Evolutionary conservation across 148 eudicot genomes (phyloP).

Genomic region (Silene conica): DNA sequence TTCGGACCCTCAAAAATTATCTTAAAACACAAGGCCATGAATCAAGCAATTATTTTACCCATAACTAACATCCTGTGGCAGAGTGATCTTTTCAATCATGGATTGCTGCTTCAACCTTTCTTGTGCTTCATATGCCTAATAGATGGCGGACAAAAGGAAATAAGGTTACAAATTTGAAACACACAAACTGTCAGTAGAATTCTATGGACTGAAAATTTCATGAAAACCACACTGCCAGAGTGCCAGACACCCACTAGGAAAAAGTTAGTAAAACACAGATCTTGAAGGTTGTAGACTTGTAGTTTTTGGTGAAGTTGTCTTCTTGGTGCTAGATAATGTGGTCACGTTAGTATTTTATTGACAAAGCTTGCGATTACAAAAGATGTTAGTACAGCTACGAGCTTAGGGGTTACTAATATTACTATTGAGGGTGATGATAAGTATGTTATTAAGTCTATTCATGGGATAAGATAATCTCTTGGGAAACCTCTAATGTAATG

Average conservation of each 20-base stretch:
- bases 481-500: too few relatives aligned
- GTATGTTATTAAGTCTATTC: too few relatives aligned
- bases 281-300: neutral
- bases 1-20: too few relatives aligned
- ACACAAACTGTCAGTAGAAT: neutral
- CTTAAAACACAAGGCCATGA: too few relatives aligned
- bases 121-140: slow-evolving; percentile 75
- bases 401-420: too few relatives aligned
- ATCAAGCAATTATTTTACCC: slow-evolving; percentile 45
- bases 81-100: slow-evolving; percentile 53
- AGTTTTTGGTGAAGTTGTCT: neutral
- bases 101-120: slow-evolving; percentile 71
- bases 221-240: neutral
- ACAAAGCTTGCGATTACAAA: too few relatives aligned
- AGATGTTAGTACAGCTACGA: too few relatives aligned
- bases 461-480: too few relatives aligned
- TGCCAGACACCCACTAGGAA: neutral
- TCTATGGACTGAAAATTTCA: neutral
- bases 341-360: too few relatives aligned
- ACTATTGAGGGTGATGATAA: too few relatives aligned
- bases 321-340: too few relatives aligned
- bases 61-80: slow-evolving; percentile 67
- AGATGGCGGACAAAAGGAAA: neutral
- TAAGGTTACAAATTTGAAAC: neutral
- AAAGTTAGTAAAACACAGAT: neutral